Conservation (phyloP, 306 rosid genomes). For the Canavalia gladiata region DNA sequence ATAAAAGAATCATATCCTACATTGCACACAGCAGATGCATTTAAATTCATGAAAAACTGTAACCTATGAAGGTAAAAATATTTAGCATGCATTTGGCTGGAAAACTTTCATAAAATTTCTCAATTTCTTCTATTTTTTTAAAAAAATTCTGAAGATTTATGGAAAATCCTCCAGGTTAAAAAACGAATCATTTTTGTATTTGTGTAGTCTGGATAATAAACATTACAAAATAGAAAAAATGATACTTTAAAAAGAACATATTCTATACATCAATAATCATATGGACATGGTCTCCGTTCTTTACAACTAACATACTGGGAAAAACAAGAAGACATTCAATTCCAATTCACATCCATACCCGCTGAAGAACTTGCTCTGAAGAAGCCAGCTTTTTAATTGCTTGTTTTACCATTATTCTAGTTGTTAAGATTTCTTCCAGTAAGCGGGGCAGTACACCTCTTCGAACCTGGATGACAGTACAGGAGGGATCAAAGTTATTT, state of each 20-base stretch:
- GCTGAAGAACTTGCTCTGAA: constrained; percentile 81
- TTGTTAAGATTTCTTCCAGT: constrained; percentile 91
- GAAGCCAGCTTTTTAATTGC: constrained; percentile 86
- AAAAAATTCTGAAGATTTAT: not conserved
- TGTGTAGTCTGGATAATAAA: constrained; percentile 11
- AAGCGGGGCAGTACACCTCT: constrained; percentile 88
- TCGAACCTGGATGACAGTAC: constrained; percentile 69
- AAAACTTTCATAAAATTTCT: constrained; percentile 37
- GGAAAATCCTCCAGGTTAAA: constrained; percentile 31
- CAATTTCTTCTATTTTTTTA: not conserved
- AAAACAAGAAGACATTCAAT: constrained; percentile 33
- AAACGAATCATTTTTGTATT: not conserved
- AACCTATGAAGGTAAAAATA: not conserved
- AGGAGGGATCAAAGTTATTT: constrained; percentile 32
- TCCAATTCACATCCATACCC: constrained; percentile 64
- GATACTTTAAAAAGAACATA: constrained; percentile 20
- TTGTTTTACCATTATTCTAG: constrained; percentile 93
- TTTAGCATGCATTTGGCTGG: constrained; percentile 30
- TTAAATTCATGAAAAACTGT: constrained; percentile 32
- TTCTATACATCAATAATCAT: constrained; percentile 29
- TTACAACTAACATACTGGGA: not conserved
- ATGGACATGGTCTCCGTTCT: constrained; percentile 31
- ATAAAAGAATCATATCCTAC: constrained; percentile 39
- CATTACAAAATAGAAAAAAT: constrained; percentile 19
- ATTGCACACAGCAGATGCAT: constrained; percentile 27